Evolutionary conservation across 352 stramenopile species (phyloP), one percentile per base, ranked within the genome.

Genomic region (Phytophthora meadii): DNA sequence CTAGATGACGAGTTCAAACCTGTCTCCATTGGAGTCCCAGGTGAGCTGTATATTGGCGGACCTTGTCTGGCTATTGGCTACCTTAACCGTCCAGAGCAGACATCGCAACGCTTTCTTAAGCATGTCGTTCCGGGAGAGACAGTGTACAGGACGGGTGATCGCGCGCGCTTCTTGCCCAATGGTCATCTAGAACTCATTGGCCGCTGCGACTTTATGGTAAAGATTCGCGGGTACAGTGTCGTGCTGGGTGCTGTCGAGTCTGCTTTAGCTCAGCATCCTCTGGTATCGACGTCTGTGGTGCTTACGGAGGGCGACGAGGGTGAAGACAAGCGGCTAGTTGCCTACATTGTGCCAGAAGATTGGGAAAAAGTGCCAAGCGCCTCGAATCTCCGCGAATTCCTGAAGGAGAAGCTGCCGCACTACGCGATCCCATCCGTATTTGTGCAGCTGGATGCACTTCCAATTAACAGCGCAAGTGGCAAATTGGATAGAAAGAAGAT

Each of bases 181-280:
- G 89, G 92, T 4, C 82, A 97, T 64, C 70, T 98, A 5, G 93
- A 98, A 70, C 84, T 98, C 32, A 88, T 98, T 34, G 95, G 95
- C 4, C 87, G 95, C 37, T 98, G 91, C 63, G 94, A 98, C 74
- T 98, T 97, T 57, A 98, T 98, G 92, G 91, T 98, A 54, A 98
- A 98, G 79, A 97, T 98, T 58, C 87, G 94, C 22, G 95, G 95
- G 40, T 98, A 98, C 71, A 97, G 90, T 42, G 91, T 98, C 4
- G 95, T 98, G 25, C 70, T 98, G 6, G 92, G 92, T 28, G 94
- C 93, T 15, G 83, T 98, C 2, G 93, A 97, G 69, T 91, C 88
- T 6, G 92, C 91, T 14, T 85, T 98, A 30, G 89, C 88, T 32
- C 81, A 94, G 70, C 91, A 96, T 49, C 72, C 80, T 37, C 73